Conservation (phyloP, 768 basidiomycete genomes). For the Pisolithus albus region DNA sequence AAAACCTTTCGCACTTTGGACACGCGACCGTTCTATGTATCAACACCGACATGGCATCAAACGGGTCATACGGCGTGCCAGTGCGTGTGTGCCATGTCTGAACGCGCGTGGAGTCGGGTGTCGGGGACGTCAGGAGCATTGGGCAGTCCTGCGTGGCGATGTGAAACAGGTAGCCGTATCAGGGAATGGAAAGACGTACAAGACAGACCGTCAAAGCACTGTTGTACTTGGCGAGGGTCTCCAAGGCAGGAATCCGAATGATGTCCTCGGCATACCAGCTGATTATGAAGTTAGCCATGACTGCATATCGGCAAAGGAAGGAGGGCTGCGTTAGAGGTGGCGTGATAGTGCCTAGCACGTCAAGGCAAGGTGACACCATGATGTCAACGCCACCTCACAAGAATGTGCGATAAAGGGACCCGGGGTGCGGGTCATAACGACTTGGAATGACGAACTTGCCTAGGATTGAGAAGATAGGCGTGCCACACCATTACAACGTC, state of each 20-base stretch:
- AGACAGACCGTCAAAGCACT: neutral
- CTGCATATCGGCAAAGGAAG: neutral
- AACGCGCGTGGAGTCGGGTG: neutral
- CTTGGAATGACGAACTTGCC: constrained; percentile 11
- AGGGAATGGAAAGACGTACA: neutral
- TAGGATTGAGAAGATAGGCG: constrained; percentile 33
- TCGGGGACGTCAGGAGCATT: neutral
- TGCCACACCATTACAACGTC: constrained; percentile 39
- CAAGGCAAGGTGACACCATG: neutral
- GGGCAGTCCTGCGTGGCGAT: neutral
- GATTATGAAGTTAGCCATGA: neutral
- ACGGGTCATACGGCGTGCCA: constrained; percentile 19
- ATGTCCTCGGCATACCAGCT: constrained; percentile 1
- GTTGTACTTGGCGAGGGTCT: neutral
- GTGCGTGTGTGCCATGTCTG: constrained; percentile 5
- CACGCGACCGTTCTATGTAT: constrained; percentile 20
- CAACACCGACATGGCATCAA: constrained; percentile 18
- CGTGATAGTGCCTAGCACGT: neutral
- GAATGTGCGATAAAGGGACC: no score
- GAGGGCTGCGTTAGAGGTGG: neutral
- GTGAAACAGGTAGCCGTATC: neutral
- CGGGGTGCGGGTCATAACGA: no score
- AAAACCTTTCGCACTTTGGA: constrained; percentile 19
- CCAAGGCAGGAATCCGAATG: neutral
- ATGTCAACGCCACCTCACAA: no score